Percentiles rank a stretch among this genome's conserved stretches.
Evolutionary conservation across 441 rosid species (phyloP).

Genomic region (Aquilaria agallochum): DNA sequence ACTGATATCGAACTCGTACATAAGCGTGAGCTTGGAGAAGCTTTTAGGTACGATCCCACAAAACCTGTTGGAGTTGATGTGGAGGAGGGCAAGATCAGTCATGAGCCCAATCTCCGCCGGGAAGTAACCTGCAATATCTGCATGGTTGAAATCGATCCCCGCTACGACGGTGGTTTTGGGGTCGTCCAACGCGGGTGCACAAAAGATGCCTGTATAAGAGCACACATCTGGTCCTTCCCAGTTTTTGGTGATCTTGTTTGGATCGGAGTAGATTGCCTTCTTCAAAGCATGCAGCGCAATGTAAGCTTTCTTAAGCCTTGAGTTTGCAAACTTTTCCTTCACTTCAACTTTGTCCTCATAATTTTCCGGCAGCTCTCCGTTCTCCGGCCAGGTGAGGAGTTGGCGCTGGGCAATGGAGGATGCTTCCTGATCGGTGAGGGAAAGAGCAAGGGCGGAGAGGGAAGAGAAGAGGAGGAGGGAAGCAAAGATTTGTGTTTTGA

Average conservation of each 20-base stretch:
- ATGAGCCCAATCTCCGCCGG: slow-evolving; percentile 72
- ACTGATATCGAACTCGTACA: slow-evolving; percentile 83
- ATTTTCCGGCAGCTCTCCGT: slow-evolving; percentile 24
- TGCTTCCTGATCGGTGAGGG: slow-evolving; percentile 51
- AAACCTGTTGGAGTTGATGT: slow-evolving; percentile 75
- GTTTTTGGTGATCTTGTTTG: slow-evolving; percentile 54
- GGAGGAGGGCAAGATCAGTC: slow-evolving; percentile 64
- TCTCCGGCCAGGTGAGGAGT: slow-evolving; percentile 41
- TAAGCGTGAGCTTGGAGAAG: slow-evolving; percentile 41
- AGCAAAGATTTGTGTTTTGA: slow-evolving; percentile 28
- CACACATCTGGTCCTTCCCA: slow-evolving; percentile 79
- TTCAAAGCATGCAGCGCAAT: slow-evolving; percentile 81
- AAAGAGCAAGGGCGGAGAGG: slow-evolving; percentile 3
- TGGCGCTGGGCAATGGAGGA: slow-evolving; percentile 60
- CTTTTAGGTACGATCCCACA: slow-evolving; percentile 78
- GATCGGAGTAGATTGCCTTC: slow-evolving; percentile 71
- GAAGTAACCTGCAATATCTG: slow-evolving; percentile 85
- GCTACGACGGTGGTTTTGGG: slow-evolving; percentile 48
- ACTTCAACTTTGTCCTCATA: slow-evolving; percentile 34
- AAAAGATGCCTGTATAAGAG: slow-evolving; percentile 63
- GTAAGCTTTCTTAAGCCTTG: slow-evolving; percentile 61
- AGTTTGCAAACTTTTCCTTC: slow-evolving; percentile 39
- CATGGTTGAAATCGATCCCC: slow-evolving; percentile 70
- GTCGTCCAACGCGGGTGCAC: slow-evolving; percentile 62
- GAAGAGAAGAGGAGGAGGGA: slow-evolving; percentile 24